Percentiles rank a stretch among this genome's conserved stretches.
Evolutionary conservation across 345 rosid species (phyloP).

Genomic region (Conringia planisiliqua): DNA sequence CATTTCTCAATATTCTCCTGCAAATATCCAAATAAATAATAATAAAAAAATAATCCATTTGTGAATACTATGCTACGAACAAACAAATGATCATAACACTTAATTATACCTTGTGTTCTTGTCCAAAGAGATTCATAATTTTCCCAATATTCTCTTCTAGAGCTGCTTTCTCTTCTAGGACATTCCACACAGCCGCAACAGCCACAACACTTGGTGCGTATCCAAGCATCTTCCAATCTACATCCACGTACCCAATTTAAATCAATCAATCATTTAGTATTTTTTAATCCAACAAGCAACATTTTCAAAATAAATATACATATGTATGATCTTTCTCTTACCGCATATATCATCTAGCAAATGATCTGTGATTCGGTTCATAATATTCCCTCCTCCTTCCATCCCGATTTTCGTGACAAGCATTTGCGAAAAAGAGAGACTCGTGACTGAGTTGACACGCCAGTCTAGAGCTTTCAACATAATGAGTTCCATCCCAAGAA

Average conservation of each 20-base stretch:
- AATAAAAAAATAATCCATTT: not conserved
- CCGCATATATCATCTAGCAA: conserved; percentile 50
- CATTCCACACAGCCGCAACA: conserved; percentile 41
- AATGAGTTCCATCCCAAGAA: conserved; percentile 62
- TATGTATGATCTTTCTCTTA: not conserved
- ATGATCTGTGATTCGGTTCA: conserved; percentile 35
- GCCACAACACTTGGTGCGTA: conserved; percentile 59
- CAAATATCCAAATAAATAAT: not conserved
- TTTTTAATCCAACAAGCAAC: not conserved
- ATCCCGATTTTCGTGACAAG: conserved; percentile 27
- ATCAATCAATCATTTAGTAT: too few relatives aligned
- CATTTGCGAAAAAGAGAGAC: conserved; percentile 48
- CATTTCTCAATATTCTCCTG: conserved; percentile 18
- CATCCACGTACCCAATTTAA: not conserved
- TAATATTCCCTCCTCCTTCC: not conserved
- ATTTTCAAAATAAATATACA: accelerated
- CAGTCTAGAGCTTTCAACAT: conserved; percentile 52
- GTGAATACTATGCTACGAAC: not conserved
- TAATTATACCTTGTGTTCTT: not conserved
- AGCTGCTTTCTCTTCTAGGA: conserved; percentile 26
- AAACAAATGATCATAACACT: not conserved
- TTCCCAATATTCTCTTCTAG: not conserved
- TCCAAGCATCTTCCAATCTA: conserved; percentile 47
- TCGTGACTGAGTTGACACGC: conserved; percentile 53
- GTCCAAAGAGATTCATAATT: conserved; percentile 12